A percentile compares a stretch with the other conserved stretches of the same genome.
Conservation (phyloP, 805 yeast genomes). For the Ogataea ganodermae region DNA sequence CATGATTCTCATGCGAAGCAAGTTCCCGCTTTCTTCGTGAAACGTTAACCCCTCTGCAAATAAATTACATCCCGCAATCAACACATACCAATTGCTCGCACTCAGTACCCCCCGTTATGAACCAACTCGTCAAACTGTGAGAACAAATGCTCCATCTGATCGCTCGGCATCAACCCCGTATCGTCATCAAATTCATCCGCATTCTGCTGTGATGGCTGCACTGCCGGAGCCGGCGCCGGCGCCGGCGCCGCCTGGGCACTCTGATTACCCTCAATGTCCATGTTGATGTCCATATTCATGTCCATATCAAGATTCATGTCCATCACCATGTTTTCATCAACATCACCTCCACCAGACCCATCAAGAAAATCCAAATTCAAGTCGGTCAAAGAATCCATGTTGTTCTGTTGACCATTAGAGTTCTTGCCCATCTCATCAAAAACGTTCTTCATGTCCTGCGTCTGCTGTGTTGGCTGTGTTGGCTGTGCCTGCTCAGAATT, state of each 20-base stretch:
- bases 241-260: constrained; percentile 5
- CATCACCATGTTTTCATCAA: constrained; percentile 20
- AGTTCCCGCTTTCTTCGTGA: too few species aligned
- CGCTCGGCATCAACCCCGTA: constrained; percentile 28
- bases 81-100: neutral
- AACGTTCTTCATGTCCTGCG: constrained; percentile 11
- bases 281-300: constrained; percentile 13
- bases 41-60: too few species aligned
- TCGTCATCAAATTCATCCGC: constrained; percentile 15
- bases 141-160: constrained; percentile 36
- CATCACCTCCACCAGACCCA: constrained; percentile 9
- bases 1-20: too few species aligned
- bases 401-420: constrained; percentile 1
- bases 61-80: neutral
- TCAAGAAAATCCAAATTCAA: constrained; percentile 31
- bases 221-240: neutral
- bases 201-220: neutral
- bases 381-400: constrained; percentile 26
- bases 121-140: constrained; percentile 36
- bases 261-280: constrained; percentile 8
- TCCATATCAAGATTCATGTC: constrained; percentile 19
- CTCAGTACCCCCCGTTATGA: constrained; percentile 18
- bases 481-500: constrained; percentile 1
- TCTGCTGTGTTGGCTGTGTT: neutral
- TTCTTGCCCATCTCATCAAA: constrained; percentile 11